Conservation (phyloP, 192 early-diverging fungal genomes). For the Diversispora eburnea region DNA sequence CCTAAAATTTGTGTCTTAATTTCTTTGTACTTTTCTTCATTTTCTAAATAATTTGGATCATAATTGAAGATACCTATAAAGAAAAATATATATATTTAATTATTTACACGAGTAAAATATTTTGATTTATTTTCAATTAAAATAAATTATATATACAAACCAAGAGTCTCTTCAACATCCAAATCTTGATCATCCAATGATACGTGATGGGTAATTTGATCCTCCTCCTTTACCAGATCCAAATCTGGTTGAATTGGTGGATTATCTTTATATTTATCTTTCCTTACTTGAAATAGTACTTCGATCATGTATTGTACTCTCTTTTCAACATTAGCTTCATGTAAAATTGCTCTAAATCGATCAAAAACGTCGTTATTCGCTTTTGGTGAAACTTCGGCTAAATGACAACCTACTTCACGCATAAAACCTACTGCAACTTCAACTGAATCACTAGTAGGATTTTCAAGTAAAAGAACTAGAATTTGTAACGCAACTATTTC, state of each 20-base stretch:
- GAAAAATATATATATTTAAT: neutral
- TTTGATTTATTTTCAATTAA: neutral
- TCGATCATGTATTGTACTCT: constrained; percentile 98
- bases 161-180: constrained; percentile 73
- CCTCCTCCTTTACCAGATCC: constrained; percentile 92
- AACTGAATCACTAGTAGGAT: constrained; percentile 91
- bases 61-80: constrained; percentile 64
- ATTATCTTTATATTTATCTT: constrained; percentile 91
- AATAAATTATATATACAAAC: constrained; percentile 38
- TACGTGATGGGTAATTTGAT: constrained; percentile 89
- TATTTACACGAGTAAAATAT: neutral
- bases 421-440: constrained; percentile 94
- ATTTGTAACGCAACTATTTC: constrained; percentile 89
- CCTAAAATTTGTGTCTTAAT: constrained; percentile 89
- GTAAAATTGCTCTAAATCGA: constrained; percentile 84
- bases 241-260: constrained; percentile 70
- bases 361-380: constrained; percentile 87
- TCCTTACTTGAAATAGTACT: constrained; percentile 90
- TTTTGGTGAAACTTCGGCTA: constrained; percentile 71
- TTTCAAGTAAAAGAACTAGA: constrained; percentile 74
- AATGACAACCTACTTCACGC: constrained; percentile 80
- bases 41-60: constrained; percentile 75
- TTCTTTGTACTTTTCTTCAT: constrained; percentile 76
- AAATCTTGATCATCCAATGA: constrained; percentile 75
- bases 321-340: constrained; percentile 92